Conservation (phyloP, 495 filamentous ascomycete species). For the Corynascus novoguineensis region DNA sequence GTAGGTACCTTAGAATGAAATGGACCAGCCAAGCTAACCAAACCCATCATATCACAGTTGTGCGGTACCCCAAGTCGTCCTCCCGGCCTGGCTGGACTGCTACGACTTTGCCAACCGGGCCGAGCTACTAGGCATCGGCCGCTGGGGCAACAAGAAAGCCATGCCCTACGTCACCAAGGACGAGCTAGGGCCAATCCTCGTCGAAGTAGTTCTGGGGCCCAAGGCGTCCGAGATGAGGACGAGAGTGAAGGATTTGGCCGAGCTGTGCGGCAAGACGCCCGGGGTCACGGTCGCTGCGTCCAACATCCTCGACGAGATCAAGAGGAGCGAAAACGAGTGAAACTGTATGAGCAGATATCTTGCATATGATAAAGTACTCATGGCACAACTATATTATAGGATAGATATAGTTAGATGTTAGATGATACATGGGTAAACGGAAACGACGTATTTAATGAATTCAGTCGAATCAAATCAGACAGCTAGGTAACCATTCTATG, state of each 20-base stretch:
- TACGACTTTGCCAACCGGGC: constrained; percentile 47
- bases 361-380: not conserved
- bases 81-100: constrained; percentile 49
- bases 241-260: not conserved
- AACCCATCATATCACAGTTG: constrained; percentile 26
- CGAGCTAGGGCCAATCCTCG: constrained; percentile 7
- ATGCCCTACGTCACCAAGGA: not conserved
- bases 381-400: too few relatives aligned
- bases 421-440: too few relatives aligned
- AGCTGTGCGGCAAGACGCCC: not conserved
- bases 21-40: too few relatives aligned
- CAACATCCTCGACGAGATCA: not conserved
- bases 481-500: too few relatives aligned
- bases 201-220: constrained; percentile 1
- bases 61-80: constrained; percentile 44
- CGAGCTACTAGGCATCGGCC: constrained; percentile 46
- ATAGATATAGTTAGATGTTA: too few relatives aligned
- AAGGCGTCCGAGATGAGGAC: not conserved
- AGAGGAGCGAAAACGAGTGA: not conserved
- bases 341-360: not conserved
- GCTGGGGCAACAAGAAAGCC: constrained; percentile 34
- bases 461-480: too few relatives aligned
- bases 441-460: too few relatives aligned
- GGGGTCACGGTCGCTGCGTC: not conserved
- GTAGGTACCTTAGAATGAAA: too few relatives aligned